Conservation (phyloP, 1,284 basidiomycete species). For the Paramarasmius palmivorus region DNA sequence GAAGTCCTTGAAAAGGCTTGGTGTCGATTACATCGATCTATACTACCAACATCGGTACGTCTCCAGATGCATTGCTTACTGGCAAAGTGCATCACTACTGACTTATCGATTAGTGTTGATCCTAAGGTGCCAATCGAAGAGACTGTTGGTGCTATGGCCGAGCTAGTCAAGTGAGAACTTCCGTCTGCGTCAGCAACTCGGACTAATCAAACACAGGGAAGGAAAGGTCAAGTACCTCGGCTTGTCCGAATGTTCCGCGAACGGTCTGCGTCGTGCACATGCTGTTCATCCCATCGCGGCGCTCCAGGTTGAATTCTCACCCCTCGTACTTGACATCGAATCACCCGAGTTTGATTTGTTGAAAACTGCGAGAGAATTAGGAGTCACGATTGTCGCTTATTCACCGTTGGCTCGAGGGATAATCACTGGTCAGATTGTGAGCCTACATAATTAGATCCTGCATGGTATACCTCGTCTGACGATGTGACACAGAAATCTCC, state of each 20-base stretch:
- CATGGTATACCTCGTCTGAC: not conserved
- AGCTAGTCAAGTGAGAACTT: conserved; percentile 40
- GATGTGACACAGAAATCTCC: conserved; percentile 32
- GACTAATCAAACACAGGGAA: conserved; percentile 27
- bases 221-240: conserved; percentile 55
- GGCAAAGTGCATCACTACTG: not conserved
- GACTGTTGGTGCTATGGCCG: conserved; percentile 40
- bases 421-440: conserved; percentile 36
- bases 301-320: conserved; percentile 53
- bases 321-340: conserved; percentile 48
- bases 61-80: not conserved
- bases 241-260: conserved; percentile 41
- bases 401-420: conserved; percentile 44
- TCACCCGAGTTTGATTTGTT: conserved; percentile 37
- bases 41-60: conserved; percentile 15
- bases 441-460: conserved; percentile 7
- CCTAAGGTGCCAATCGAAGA: conserved; percentile 1
- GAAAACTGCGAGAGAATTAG: conserved; percentile 38
- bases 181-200: not conserved
- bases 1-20: conserved; percentile 10
- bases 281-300: conserved; percentile 49
- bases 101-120: conserved; percentile 7
- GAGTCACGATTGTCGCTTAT: conserved; percentile 39
- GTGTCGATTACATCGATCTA: conserved; percentile 14
- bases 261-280: conserved; percentile 48